Evolutionary conservation across 495 filamentous ascomycete species (phyloP), one percentile per base, ranked within the genome.

Genomic region (Penicillium diatomitis): DNA sequence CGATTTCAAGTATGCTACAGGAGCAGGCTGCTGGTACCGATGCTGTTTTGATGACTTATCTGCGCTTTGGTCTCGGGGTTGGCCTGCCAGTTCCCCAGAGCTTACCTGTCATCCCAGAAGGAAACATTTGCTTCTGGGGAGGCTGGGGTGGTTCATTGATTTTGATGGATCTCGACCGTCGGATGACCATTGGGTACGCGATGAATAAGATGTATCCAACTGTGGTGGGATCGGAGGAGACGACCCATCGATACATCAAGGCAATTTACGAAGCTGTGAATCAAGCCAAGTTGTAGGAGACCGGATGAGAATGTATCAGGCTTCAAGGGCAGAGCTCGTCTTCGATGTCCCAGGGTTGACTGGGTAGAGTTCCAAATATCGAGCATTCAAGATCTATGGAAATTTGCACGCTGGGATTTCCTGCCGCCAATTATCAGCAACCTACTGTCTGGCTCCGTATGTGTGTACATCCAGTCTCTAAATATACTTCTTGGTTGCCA

Each of bases 61-160:
- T 69, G 2, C 57, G 66, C 0, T 67, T 66, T 37, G 70, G 65
- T 2, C 63, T 72, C 43, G 72, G 72, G 0, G 63, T 66, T 39
- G 68, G 47, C 0, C 40, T 76, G 6, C 40, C 53, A 4, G 44
- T 46, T 9, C 50, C 41, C 3, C 42, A 56, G 44, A 53, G 35
- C 49, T 12, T 51, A 9, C 3, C 47, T 7, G 69, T 59, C 56
- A 53, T 66, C 30, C 68, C 60, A 5, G 55, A 57, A 4, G 64
- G 65, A 0, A 49, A 55, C 4, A 48, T 74, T 4, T 65, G 64
- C 47, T 74, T 57, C 33, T 74, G 71, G 70, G 55, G 60, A 7
- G 72, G 72, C 4, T 74, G 63, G 57, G 72, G 72, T 0, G 72
- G 72, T 0, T 73, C 69, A 0, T 56, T 71, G 2, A 36, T 62